Evolutionary conservation across 257 asterid genomes (phyloP).

Genomic region (Solanum tarijense): DNA sequence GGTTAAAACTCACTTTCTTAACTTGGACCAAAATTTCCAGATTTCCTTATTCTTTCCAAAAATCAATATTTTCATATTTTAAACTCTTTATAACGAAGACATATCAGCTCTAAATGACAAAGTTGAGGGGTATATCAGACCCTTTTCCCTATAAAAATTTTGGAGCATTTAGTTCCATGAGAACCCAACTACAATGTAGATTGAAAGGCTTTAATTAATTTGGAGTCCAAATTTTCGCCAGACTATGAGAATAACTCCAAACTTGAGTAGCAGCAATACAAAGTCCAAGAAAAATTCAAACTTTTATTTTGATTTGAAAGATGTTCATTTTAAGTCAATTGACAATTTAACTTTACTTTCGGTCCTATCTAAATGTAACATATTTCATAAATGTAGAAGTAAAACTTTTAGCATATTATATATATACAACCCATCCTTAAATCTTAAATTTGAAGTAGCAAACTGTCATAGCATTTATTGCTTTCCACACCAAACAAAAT

Average conservation of each 20-base stretch:
- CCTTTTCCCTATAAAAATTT: too few relatives aligned
- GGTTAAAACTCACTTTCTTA: too few relatives aligned
- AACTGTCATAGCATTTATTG: background rate
- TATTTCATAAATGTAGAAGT: background rate
- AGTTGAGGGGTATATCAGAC: too few relatives aligned
- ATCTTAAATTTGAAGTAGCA: background rate
- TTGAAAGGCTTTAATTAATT: background rate
- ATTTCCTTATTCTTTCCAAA: too few relatives aligned
- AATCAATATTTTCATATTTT: too few relatives aligned
- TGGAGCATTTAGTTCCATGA: background rate
- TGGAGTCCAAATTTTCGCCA: background rate
- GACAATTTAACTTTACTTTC: background rate
- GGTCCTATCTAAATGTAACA: too few relatives aligned
- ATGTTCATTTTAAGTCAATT: background rate
- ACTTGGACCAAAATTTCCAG: too few relatives aligned
- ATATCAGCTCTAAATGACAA: too few relatives aligned
- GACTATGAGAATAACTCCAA: background rate
- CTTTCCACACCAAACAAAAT: background rate
- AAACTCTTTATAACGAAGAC: too few relatives aligned
- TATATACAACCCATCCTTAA: background rate
- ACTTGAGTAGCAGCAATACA: background rate
- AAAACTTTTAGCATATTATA: background rate
- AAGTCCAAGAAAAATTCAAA: background rate
- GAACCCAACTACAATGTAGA: background rate
- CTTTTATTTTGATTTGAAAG: too few relatives aligned